Base-by-base conservation (phyloP, 495 filamentous ascomycete species). In the Annulohypoxylon bovei region DNA sequence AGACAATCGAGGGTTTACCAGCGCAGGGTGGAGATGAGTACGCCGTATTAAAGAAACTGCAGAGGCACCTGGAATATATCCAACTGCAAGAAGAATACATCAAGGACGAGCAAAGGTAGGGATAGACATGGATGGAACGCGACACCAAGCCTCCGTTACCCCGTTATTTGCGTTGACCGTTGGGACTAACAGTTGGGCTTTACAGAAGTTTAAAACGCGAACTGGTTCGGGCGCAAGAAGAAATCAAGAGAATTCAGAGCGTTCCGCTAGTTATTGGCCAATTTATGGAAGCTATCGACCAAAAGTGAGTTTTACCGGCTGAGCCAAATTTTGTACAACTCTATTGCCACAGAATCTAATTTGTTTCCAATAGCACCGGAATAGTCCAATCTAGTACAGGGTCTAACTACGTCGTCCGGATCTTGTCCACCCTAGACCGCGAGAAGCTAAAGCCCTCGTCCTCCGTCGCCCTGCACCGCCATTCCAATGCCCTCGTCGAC, bases 211-310 rank as follows among this genome's bases (percentile, higher is more conserved):
- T 99, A 77, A 99, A 99, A 85, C 87, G 96, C 71, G 95, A 99
- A 83, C 88, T 99, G 30, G 95, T 99, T 40, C 90, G 95, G 59
- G 95, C 95, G 70, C 95, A 99, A 80, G 95, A 99, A 81, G 95
- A 99, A 84, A 99, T 99, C 82, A 99, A 99, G 85, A 90, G 95
- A 67, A 99, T 99, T 79, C 95, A 99, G 81, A 97, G 93, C 80
- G 95, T 99, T 30, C 95, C 95, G 2, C 80, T 99, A 72, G 95
- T 99, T 62, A 99, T 99, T 78, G 95, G 95, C 52, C 95, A 99
- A 83, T 99, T 99, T 80, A 99, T 99, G 95, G 95, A 99, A 82
- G 95, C 95, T 55, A 99, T 99, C 74, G 95, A 99, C 81, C 96
- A 99, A 78, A 99, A 98, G 94, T 98, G 87, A 80, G 87, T 23